Evolutionary conservation across 2,329 filamentous ascomycete genomes (phyloP).

Genomic region (Aspergillus glaucus): DNA sequence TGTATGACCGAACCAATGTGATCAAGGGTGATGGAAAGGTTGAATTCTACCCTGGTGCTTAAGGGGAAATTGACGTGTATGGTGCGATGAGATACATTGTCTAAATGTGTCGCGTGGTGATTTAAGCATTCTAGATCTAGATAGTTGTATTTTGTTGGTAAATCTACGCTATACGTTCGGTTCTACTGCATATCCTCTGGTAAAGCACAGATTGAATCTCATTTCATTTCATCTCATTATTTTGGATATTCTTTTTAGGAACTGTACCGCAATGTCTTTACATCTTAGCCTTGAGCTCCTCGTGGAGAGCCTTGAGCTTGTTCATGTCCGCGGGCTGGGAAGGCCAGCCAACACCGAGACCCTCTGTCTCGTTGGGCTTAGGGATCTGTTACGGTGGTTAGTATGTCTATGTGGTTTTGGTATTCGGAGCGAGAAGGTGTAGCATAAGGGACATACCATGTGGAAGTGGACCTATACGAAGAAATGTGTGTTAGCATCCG

Average conservation of each 20-base stretch:
- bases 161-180: too few relatives aligned
- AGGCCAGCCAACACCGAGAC: conserved; percentile 76
- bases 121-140: not conserved
- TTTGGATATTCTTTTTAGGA: not conserved
- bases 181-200: too few relatives aligned
- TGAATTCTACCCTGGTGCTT: conserved; percentile 59
- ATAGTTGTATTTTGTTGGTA: not conserved
- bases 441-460: conserved; percentile 54
- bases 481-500: not conserved
- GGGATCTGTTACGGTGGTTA: conserved; percentile 59
- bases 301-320: conserved; percentile 67
- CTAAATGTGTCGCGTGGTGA: too few relatives aligned
- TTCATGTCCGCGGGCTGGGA: conserved; percentile 71
- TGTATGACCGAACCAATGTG: conserved; percentile 76
- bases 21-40: conserved; percentile 62
- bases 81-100: not conserved
- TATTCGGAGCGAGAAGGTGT: too few relatives aligned
- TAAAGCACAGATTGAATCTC: not conserved
- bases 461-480: conserved; percentile 75
- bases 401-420: not conserved
- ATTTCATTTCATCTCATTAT: not conserved
- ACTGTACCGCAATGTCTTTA: conserved; percentile 34
- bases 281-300: conserved; percentile 87
- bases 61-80: not conserved
- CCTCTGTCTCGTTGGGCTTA: conserved; percentile 79